phyloP scores from a whole-genome alignment of 306 rosid genomes.

The Dalbergia cochinchinensis region DNA sequence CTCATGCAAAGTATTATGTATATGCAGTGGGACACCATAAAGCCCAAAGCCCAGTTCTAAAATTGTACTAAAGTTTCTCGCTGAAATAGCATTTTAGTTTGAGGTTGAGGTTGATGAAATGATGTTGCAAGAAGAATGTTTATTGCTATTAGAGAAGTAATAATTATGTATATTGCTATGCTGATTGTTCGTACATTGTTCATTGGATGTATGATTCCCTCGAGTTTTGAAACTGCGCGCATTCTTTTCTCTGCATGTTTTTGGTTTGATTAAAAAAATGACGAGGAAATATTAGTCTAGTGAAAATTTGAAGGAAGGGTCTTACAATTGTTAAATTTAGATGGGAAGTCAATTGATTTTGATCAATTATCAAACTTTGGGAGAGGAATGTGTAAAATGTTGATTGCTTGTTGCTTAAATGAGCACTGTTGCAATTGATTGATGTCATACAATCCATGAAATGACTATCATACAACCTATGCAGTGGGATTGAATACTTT shows the following conservation, averaged over 20 bases:
- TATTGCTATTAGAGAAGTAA: not conserved
- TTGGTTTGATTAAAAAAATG: not conserved
- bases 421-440: not conserved
- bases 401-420: not conserved
- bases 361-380: too few species aligned
- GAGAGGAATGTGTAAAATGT: not conserved
- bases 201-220: not conserved
- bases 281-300: not conserved
- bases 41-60: slow-evolving; percentile 36
- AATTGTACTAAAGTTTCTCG: not conserved
- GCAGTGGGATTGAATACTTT: not conserved
- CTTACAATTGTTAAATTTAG: not conserved
- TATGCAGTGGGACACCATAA: slow-evolving; percentile 29
- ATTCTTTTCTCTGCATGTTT: not conserved
- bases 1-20: not conserved
- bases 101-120: slow-evolving; percentile 24
- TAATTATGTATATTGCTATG: slow-evolving; percentile 1
- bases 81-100: not conserved
- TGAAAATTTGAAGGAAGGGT: not conserved
- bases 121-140: slow-evolving; percentile 33
- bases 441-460: not conserved
- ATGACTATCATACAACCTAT: too few species aligned
- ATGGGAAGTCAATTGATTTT: not conserved
- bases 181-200: slow-evolving; percentile 15
- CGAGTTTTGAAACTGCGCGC: not conserved